A percentile compares a stretch with the other conserved stretches of the same genome.
Evolutionary conservation across 257 asterid genomes (phyloP).

Genomic region (Ligustrum vulgare): DNA sequence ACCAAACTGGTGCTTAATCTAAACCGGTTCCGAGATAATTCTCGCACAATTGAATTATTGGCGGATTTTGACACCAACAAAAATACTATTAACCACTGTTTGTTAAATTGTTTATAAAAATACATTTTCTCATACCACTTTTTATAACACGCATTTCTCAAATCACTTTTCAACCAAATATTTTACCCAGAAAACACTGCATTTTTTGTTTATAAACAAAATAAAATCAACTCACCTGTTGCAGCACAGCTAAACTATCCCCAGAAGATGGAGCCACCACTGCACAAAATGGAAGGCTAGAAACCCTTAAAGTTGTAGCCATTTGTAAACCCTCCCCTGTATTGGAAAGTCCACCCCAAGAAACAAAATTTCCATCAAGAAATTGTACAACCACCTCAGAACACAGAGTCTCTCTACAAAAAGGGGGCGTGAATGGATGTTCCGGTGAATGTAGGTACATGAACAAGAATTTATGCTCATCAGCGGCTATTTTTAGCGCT

Average conservation of each 20-base stretch:
- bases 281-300: conserved; percentile 75
- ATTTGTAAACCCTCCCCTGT: conserved; percentile 68
- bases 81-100: too few relatives aligned
- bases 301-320: conserved; percentile 44
- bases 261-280: conserved; percentile 71
- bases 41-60: not conserved
- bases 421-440: conserved; percentile 65
- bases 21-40: too few relatives aligned
- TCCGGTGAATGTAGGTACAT: conserved; percentile 74
- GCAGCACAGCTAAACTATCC: conserved; percentile 66
- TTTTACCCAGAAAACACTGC: too few relatives aligned
- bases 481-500: conserved; percentile 59
- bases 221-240: conserved; percentile 46
- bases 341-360: conserved; percentile 72
- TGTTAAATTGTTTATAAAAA: too few relatives aligned
- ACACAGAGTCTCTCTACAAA: conserved; percentile 73
- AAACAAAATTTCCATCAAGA: conserved; percentile 78
- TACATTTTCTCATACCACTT: too few relatives aligned
- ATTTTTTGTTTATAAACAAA: too few relatives aligned
- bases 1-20: too few relatives aligned
- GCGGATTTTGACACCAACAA: not conserved
- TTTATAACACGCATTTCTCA: too few relatives aligned
- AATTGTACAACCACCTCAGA: conserved; percentile 74
- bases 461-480: conserved; percentile 65
- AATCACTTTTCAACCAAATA: too few relatives aligned